Evolutionary conservation across 1,284 basidiomycete genomes (phyloP).

Genomic region (Sphaerobolus stellatus): DNA sequence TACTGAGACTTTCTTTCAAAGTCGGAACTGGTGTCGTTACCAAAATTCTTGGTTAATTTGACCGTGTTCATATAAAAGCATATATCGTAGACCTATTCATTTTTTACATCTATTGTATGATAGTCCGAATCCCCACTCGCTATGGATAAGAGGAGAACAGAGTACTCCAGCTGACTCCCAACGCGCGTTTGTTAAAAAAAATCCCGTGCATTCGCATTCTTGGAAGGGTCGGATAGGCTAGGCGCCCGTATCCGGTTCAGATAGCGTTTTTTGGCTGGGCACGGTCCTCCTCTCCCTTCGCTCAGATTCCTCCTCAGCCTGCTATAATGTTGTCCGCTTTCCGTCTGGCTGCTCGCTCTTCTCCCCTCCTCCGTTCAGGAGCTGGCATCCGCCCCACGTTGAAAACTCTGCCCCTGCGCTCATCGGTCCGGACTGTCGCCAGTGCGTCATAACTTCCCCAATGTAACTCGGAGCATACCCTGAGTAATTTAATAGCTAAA

Average conservation of each 20-base stretch:
- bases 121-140: slow-evolving; percentile 18
- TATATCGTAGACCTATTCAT: not conserved
- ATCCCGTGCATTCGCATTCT: too few species aligned
- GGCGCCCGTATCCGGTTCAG: too few species aligned
- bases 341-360: slow-evolving; percentile 5
- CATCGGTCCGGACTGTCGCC: slow-evolving; percentile 38
- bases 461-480: slow-evolving; percentile 26
- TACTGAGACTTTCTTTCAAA: slow-evolving; percentile 29
- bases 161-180: too few species aligned
- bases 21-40: slow-evolving; percentile 92
- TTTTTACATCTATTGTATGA: slow-evolving; percentile 11
- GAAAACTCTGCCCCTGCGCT: slow-evolving; percentile 17
- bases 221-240: too few species aligned
- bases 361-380: slow-evolving; percentile 31
- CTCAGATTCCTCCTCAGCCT: not conserved
- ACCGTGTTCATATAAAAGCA: not conserved
- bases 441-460: slow-evolving; percentile 39
- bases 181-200: not conserved
- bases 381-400: slow-evolving; percentile 25
- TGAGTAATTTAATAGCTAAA: slow-evolving; percentile 54
- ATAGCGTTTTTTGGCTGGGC: too few species aligned
- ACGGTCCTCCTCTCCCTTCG: too few species aligned
- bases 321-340: slow-evolving; percentile 5
- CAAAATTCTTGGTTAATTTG: slow-evolving; percentile 60
- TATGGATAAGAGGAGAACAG: not conserved